phyloP scores from a whole-genome alignment of 2,329 filamentous ascomycete genomes.

The Nemania sp. region DNA sequence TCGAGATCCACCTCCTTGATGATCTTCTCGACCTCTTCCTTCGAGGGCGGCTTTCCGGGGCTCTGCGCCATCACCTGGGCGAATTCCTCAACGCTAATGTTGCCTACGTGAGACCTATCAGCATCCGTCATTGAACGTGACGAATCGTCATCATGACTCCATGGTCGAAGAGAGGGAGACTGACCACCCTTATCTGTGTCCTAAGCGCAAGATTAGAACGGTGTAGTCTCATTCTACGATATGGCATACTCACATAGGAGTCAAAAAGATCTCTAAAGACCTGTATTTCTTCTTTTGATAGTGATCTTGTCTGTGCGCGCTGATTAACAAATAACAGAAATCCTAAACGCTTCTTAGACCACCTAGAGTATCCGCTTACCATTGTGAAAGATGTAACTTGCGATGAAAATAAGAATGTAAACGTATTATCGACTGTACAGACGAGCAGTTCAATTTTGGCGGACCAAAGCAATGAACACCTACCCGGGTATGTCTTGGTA shows the following conservation, averaged over 20 bases:
- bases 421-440: background rate
- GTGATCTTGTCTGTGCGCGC: conserved; percentile 38
- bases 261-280: conserved; percentile 51
- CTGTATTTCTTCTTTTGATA: conserved; percentile 47
- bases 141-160: background rate
- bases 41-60: conserved; percentile 45
- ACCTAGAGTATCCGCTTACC: background rate
- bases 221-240: background rate
- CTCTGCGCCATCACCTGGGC: conserved; percentile 53
- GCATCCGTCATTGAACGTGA: background rate
- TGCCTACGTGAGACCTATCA: conserved; percentile 42
- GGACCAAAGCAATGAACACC: background rate
- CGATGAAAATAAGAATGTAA: background rate
- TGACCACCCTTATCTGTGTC: conserved; percentile 48
- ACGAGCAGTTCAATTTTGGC: background rate
- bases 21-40: conserved; percentile 55
- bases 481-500: background rate
- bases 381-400: conserved; percentile 2
- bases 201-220: conserved; percentile 25
- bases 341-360: no score
- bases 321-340: background rate
- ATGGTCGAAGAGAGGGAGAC: conserved; percentile 18
- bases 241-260: conserved; percentile 45
- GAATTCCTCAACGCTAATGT: conserved; percentile 55
- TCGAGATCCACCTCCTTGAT: conserved; percentile 56